Evolutionary conservation across 208 protist genomes (phyloP).

Genomic region (Trypanosoma avium): DNA sequence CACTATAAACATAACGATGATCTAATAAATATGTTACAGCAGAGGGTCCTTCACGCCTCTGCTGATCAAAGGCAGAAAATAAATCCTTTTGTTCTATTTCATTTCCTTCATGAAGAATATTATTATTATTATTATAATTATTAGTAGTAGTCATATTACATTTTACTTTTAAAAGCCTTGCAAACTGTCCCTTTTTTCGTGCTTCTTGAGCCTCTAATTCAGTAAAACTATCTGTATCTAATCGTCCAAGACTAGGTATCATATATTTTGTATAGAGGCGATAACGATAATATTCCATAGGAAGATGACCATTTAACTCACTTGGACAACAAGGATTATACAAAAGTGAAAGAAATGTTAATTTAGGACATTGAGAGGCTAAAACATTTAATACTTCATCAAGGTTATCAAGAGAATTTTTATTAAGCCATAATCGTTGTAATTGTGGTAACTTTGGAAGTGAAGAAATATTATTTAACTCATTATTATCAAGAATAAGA

Average conservation of each 20-base stretch:
- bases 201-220: slow-evolving; percentile 23
- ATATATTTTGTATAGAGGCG: slow-evolving; percentile 37
- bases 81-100: not conserved
- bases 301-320: slow-evolving; percentile 32
- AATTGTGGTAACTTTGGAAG: slow-evolving; percentile 32
- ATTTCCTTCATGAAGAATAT: not conserved
- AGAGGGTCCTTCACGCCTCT: not conserved
- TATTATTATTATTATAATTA: not conserved
- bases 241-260: slow-evolving; percentile 25
- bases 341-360: slow-evolving; percentile 36
- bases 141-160: not conserved
- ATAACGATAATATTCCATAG: slow-evolving; percentile 35
- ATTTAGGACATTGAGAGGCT: slow-evolving; percentile 15
- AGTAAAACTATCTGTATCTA: slow-evolving; percentile 27
- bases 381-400: slow-evolving; percentile 30
- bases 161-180: not conserved
- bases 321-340: slow-evolving; percentile 41
- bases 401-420: slow-evolving; percentile 39
- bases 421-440: slow-evolving; percentile 54
- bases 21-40: slow-evolving; percentile 13
- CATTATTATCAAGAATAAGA: slow-evolving; percentile 48
- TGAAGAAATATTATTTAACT: slow-evolving; percentile 9
- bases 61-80: not conserved
- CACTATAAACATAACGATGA: slow-evolving; percentile 32
- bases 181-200: slow-evolving; percentile 2